Evolutionary conservation across 2,329 filamentous ascomycete species (phyloP), one percentile per base, ranked within the genome.

Genomic region (Xylaria sp.): DNA sequence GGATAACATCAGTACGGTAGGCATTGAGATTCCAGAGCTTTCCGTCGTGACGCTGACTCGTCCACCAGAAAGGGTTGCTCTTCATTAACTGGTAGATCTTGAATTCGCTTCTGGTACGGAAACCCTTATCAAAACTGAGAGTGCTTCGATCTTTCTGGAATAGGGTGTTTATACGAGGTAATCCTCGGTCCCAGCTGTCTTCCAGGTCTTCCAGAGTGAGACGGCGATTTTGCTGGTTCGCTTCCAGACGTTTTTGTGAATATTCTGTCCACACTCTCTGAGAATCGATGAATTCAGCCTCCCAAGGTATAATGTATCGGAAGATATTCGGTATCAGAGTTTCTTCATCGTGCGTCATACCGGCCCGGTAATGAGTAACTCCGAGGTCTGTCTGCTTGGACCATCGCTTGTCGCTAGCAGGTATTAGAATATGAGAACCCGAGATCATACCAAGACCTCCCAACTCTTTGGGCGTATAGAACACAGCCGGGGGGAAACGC

Each of bases 1-100:
- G 96, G 67, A 99, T 99, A 10, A 98, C 94, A 83, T 99, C 96
- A 7, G 96, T 98, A 71, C 96, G 87, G 82, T 98, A 98, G 0
- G 94, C 93, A 73, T 98, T 98, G 63, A 99, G 81, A 73, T 98
- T 98, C 96, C 96, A 99, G 4, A 99, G 82, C 78, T 98, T 98
- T 78, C 96, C 96, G 76, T 99, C 96, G 77, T 99, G 97, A 48
- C 96, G 88, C 81, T 98, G 95, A 76, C 93, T 97, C 3, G 96
- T 99, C 96, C 96, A 99, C 94, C 94, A 98, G 86, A 98, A 98
- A 0, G 96, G 96, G 79, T 98, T 98, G 82, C 92, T 97, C 89
- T 97, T 98, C 95, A 99, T 98, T 69, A 98, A 86, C 80, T 98
- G 95, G 79, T 98, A 99, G 37, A 96, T 91, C 86, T 99, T 99